Evolutionary conservation across 2,329 filamentous ascomycete genomes (phyloP), one percentile per base, ranked within the genome.

Genomic region (Samsoniella hepiali): DNA sequence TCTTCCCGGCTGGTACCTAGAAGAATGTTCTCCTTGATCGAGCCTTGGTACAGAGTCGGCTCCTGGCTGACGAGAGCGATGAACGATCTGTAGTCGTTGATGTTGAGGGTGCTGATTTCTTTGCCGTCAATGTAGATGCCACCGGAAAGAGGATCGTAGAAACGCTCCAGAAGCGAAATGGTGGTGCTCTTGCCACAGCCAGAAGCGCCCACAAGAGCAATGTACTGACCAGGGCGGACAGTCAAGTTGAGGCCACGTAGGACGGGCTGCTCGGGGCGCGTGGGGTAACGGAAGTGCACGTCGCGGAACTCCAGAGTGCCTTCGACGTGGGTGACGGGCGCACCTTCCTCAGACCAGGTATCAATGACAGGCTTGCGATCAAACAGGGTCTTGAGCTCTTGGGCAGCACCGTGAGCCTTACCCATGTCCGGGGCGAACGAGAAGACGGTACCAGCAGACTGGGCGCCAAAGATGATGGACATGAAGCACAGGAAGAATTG

Each of bases 101-200:
- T 81, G 70, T 96, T 94, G 56, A 97, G 81, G 11, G 82, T 82
- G 65, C 87, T 89, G 70, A 98, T 91, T 66, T 97, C 91, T 67
- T 88, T 86, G 63, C 88, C 91, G 71, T 98, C 94, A 22, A 98
- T 82, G 64, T 87, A 91, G 40, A 99, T 82, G 15, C 88, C 88
- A 13, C 95, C 95, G 0, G 86, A 83, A 0, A 95, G 82, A 0
- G 93, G 91, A 69, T 98, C 93, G 73, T 98, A 98, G 79, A 98
- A 98, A 40, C 95, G 90, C 74, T 98, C 94, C 38, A 98, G 81
- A 4, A 98, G 82, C 3, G 91, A 90, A 72, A 98, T 96, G 0
- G 93, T 96, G 0, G 95, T 98, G 57, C 88, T 92, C 80, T 99
- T 98, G 64, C 95, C 95, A 72, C 93, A 97, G 3, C 95, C 94